Evolutionary conservation across 2,329 filamentous ascomycete species (phyloP).

Genomic region (Geosmithia morbida): DNA sequence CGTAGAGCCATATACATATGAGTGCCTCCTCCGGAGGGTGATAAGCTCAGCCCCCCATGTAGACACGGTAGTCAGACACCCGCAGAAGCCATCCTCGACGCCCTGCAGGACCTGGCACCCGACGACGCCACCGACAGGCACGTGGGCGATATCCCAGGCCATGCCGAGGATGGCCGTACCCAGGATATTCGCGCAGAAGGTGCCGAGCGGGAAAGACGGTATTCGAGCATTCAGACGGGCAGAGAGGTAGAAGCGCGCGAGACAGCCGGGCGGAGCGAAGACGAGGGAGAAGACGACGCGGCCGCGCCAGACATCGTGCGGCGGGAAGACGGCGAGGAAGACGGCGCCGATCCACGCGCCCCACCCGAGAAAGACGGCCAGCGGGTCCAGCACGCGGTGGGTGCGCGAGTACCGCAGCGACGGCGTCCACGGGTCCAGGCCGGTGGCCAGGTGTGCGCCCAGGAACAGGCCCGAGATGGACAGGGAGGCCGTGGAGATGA

Average conservation of each 20-base stretch:
- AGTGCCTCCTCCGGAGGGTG: constrained; percentile 31
- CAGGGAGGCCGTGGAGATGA: constrained; percentile 57
- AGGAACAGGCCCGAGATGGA: constrained; percentile 55
- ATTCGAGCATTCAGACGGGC: constrained; percentile 54
- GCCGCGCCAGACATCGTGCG: constrained; percentile 62
- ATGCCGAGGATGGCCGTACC: constrained; percentile 64
- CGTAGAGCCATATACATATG: constrained; percentile 52
- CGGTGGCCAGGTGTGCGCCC: constrained; percentile 62
- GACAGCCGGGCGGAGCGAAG: constrained; percentile 69
- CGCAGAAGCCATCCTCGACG: constrained; percentile 54
- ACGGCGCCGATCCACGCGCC: constrained; percentile 69
- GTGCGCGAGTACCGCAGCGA: constrained; percentile 41
- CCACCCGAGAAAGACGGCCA: constrained; percentile 49
- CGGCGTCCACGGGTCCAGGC: constrained; percentile 41
- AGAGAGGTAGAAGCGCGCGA: constrained; percentile 61
- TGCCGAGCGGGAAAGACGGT: constrained; percentile 66
- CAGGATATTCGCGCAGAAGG: constrained; percentile 66
- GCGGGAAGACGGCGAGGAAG: constrained; percentile 57
- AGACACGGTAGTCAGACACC: constrained; percentile 50
- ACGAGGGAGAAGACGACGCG: constrained; percentile 61
- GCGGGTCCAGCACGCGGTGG: constrained; percentile 48
- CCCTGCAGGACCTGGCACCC: constrained; percentile 57
- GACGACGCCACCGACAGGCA: constrained; percentile 35
- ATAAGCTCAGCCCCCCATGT: constrained; percentile 51
- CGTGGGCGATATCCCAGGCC: constrained; percentile 66